Conservation (phyloP, 2,329 filamentous ascomycete species). For the Colletotrichum phormii region DNA sequence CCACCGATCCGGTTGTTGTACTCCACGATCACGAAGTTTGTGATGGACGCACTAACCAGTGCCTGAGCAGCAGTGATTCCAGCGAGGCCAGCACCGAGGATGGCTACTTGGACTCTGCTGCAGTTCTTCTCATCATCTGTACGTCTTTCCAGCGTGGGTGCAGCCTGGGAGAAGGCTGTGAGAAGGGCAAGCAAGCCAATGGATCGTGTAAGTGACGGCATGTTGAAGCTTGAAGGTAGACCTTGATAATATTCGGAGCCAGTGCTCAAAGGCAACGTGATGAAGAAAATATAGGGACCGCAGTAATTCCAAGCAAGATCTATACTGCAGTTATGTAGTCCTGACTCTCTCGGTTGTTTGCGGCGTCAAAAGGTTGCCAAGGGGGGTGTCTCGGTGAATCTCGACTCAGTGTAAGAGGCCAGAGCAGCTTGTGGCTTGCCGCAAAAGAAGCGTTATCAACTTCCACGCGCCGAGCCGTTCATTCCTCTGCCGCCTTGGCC, state of each 20-base stretch:
- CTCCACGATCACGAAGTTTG: slow-evolving; percentile 75
- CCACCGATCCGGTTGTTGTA: slow-evolving; percentile 73
- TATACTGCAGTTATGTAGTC: no score
- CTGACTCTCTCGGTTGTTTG: neutral
- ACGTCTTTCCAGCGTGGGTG: neutral
- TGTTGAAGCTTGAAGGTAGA: neutral
- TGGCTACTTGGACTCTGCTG: slow-evolving; percentile 52
- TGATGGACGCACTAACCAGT: slow-evolving; percentile 68
- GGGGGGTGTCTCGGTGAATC: neutral
- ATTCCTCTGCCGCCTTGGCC: no score
- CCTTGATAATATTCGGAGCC: neutral
- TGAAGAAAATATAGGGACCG: no score
- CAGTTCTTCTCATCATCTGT: slow-evolving; percentile 30
- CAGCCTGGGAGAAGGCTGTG: neutral
- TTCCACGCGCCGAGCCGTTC: no score
- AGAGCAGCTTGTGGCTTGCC: neutral
- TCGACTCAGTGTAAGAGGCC: neutral
- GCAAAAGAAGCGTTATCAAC: neutral
- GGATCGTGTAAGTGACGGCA: neutral
- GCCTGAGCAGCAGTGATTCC: slow-evolving; percentile 75
- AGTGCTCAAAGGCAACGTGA: no score
- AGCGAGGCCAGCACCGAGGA: slow-evolving; percentile 69
- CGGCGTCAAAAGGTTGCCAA: neutral
- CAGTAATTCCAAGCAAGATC: no score
- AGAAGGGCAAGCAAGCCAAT: neutral